Base-by-base conservation (phyloP, 441 rosid species). In the Adansonia gregorii region DNA sequence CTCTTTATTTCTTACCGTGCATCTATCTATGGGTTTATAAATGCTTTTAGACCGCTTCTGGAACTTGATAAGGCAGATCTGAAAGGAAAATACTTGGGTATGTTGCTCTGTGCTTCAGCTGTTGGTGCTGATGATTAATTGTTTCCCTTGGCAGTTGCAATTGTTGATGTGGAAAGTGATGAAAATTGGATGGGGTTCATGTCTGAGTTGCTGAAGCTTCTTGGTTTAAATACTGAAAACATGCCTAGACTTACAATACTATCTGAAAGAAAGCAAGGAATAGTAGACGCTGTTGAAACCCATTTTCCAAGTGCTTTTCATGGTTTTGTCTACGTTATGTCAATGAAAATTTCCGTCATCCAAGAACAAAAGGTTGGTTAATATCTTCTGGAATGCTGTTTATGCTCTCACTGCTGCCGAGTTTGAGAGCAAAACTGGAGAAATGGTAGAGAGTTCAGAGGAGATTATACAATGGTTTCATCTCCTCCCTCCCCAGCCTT, bases 121-220 rank as follows among this genome's bases (percentile, higher is more conserved):
- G 90, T 92, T 78, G 99, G 93, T 86, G 95, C 99, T 1, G 94
- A 91, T 55, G 94, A 89, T 59, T 89, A 88, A 15, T 82, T 93
- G 80, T 93, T 95, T 78, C 98, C 99, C 0, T 80, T 93, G 79
- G 98, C 97, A 31, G 80, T 93, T 5, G 98, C 94, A 8, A 74
- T 91, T 66, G 98, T 93, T 19, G 99, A 95, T 69, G 72, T 61
- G 61, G 99, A 93, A 80, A 90, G 85, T 45, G 89, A 91, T 82
- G 98, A 95, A 56, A 95, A 95, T 81, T 95, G 99, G 99, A 92
- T 87, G 85, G 93, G 99, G 99, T 95, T 95, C 86, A 86, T 95
- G 86, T 92, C 96, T 0, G 99, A 95, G 85, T 78, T 95, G 80
- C 89, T 96, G 76, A 92, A 93, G 87, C 99, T 95, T 82, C 90